Conservation (phyloP, 768 basidiomycete species). For the Phallus indusiatus region DNA sequence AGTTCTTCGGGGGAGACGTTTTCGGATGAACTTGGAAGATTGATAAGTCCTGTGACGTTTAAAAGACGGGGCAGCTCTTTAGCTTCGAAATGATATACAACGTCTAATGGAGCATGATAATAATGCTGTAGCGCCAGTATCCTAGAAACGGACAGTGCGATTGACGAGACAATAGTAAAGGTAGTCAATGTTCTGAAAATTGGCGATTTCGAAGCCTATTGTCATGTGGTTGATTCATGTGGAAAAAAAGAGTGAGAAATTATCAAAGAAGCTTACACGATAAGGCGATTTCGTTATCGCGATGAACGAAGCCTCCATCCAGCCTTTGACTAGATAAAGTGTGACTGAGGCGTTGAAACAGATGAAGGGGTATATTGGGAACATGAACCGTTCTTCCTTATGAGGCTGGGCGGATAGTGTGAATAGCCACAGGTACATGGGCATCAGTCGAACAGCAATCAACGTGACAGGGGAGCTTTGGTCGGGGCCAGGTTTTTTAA, state of each 20-base stretch:
- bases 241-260: not conserved
- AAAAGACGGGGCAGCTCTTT: slow-evolving; percentile 76
- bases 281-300: slow-evolving; percentile 77
- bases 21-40: slow-evolving; percentile 30
- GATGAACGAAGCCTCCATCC: slow-evolving; percentile 73
- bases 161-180: slow-evolving; percentile 53
- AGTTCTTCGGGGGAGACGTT: slow-evolving; percentile 26
- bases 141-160: slow-evolving; percentile 67
- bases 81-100: slow-evolving; percentile 62
- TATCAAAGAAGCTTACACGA: slow-evolving; percentile 41
- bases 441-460: slow-evolving; percentile 68
- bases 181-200: slow-evolving; percentile 74
- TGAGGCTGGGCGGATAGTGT: slow-evolving; percentile 79
- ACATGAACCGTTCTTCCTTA: slow-evolving; percentile 99
- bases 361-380: slow-evolving; percentile 81
- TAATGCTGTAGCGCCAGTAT: slow-evolving; percentile 78
- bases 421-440: slow-evolving; percentile 83
- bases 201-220: slow-evolving; percentile 64
- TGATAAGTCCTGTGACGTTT: slow-evolving; percentile 57
- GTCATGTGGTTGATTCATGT: not conserved
- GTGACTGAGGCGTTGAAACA: slow-evolving; percentile 94
- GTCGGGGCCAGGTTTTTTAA: slow-evolving; percentile 36
- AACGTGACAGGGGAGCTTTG: slow-evolving; percentile 75
- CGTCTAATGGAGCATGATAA: slow-evolving; percentile 80
- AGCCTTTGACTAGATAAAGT: slow-evolving; percentile 76